phyloP scores from a whole-genome alignment of 2,329 filamentous ascomycete genomes.

The Westerdykella aurantiaca region DNA sequence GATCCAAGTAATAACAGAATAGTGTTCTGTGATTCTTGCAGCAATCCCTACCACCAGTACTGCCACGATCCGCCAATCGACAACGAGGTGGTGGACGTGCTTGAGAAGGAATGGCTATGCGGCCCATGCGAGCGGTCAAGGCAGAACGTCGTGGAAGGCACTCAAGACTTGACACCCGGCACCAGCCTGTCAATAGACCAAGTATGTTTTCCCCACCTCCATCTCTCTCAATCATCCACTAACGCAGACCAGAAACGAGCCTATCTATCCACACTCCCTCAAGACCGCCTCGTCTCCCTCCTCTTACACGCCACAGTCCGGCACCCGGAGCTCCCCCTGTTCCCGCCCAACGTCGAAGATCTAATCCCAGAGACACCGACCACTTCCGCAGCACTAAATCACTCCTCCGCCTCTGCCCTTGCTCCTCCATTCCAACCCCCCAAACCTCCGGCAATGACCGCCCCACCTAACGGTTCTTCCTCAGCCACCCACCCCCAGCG shows the following conservation, averaged over 20 bases:
- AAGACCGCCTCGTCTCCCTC: conserved; percentile 58
- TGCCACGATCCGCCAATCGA: conserved; percentile 72
- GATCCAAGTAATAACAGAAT: conserved; percentile 72
- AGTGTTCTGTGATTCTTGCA: conserved; percentile 80
- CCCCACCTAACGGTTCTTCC: conserved; percentile 27
- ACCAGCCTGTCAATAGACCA: conserved; percentile 39
- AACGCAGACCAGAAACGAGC: conserved; percentile 49
- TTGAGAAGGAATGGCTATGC: conserved; percentile 68
- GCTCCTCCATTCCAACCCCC: conserved; percentile 7
- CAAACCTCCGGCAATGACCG: conserved; percentile 6
- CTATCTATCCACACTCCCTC: conserved; percentile 58
- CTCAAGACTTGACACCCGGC: conserved; percentile 36
- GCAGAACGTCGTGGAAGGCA: conserved; percentile 26
- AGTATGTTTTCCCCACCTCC: conserved; percentile 23
- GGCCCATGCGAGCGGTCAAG: conserved; percentile 47
- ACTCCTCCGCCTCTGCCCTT: conserved; percentile 7
- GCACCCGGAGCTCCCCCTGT: conserved; percentile 62
- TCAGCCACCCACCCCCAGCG: conserved; percentile 1
- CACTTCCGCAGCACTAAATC: conserved; percentile 9
- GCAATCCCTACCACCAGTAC: conserved; percentile 71
- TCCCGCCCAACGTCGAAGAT: conserved; percentile 39
- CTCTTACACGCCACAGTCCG: conserved; percentile 57
- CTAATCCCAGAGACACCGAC: conserved; percentile 16
- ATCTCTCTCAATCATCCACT: conserved; percentile 4
- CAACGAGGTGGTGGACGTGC: conserved; percentile 61